Conservation (phyloP, 129 eudicot species). For the Flaveria linearis region DNA sequence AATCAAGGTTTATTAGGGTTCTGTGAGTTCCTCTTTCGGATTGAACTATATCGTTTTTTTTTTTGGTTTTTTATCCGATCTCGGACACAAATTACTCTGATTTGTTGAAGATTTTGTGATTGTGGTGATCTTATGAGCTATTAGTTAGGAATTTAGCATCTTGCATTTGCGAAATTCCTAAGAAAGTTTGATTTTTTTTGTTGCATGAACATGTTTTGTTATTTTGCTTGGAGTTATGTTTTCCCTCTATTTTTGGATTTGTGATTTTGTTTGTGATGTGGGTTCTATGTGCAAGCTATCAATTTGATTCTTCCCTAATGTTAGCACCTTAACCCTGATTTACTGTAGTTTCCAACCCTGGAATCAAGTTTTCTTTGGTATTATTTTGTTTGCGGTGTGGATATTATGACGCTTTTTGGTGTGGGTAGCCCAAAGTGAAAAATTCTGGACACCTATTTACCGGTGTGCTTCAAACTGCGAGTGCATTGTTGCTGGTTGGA, state of each 20-base stretch:
- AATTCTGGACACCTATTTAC: too few species aligned
- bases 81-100: not conserved
- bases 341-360: not conserved
- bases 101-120: not conserved
- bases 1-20: conserved; percentile 31
- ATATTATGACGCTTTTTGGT: not conserved
- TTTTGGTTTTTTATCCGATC: conserved; percentile 18
- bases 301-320: conserved; percentile 20
- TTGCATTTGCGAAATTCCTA: not conserved
- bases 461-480: too few species aligned
- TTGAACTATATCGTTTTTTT: conserved; percentile 29
- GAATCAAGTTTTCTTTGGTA: not conserved
- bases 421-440: not conserved
- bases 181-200: not conserved
- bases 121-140: conserved; percentile 10
- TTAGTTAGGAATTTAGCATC: conserved; percentile 14
- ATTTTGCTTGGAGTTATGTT: not conserved
- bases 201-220: not conserved
- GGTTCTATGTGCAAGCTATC: not conserved
- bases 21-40: conserved; percentile 36
- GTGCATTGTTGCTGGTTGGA: too few species aligned
- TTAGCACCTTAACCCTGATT: conserved; percentile 17
- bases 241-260: conserved; percentile 15
- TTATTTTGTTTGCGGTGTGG: not conserved
- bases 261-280: not conserved